phyloP scores from a whole-genome alignment of 2,329 filamentous ascomycete genomes.

The Zalaria sp. region DNA sequence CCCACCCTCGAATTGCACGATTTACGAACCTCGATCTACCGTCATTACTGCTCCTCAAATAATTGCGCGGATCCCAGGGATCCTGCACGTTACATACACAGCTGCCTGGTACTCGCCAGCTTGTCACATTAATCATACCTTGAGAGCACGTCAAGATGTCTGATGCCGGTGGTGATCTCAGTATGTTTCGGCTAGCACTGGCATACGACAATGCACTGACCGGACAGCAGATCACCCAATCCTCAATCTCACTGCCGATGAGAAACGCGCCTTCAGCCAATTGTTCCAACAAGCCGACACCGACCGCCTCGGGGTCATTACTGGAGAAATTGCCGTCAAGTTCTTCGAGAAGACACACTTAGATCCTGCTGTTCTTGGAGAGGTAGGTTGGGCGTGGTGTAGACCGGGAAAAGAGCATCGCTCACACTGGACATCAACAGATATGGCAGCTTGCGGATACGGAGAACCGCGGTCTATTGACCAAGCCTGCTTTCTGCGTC shows the following conservation, averaged over 20 bases:
- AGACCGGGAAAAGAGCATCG: background rate
- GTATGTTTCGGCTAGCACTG: too few relatives aligned
- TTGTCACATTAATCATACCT: too few relatives aligned
- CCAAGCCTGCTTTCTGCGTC: constrained; percentile 82
- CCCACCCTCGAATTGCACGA: too few relatives aligned
- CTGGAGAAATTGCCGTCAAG: constrained; percentile 87
- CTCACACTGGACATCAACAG: constrained; percentile 30
- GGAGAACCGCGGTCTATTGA: constrained; percentile 89
- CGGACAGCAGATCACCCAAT: constrained; percentile 14
- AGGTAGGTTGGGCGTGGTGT: constrained; percentile 42
- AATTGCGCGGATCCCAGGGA: too few relatives aligned
- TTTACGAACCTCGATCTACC: too few relatives aligned
- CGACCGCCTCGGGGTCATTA: constrained; percentile 83
- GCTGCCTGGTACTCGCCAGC: too few relatives aligned
- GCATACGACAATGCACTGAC: constrained; percentile 1
- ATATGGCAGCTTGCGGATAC: constrained; percentile 99
- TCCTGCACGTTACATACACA: too few relatives aligned
- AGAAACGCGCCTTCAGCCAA: constrained; percentile 87
- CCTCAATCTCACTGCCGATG: constrained; percentile 67
- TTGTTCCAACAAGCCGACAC: constrained; percentile 88
- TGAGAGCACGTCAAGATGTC: too few relatives aligned
- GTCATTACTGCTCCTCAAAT: too few relatives aligned
- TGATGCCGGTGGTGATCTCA: too few relatives aligned
- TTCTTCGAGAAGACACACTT: constrained; percentile 96
- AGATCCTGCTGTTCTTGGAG: constrained; percentile 70